These are phyloP conservation scores for Sclerotinia nivalis DNA, from an alignment of 2,329 filamentous ascomycete genomes.

Conservation along the genomic window DNA sequence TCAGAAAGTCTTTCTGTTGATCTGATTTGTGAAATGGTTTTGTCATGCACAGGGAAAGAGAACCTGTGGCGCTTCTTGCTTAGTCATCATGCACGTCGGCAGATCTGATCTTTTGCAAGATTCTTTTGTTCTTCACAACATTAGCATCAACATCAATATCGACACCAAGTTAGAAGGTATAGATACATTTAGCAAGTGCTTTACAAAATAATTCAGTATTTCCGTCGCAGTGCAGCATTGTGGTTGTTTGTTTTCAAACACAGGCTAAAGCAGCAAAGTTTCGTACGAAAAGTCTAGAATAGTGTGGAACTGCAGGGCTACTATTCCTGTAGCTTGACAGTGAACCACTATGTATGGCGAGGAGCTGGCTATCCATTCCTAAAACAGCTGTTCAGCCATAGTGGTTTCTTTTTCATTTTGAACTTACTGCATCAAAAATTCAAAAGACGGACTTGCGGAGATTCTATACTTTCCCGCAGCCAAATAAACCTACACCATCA, in stretches of 20 bases:
- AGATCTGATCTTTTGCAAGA: neutral
- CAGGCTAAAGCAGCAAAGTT: neutral
- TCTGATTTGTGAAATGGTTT: neutral
- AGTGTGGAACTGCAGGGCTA: neutral
- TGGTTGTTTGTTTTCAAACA: neutral
- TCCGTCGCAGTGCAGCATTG: accelerated
- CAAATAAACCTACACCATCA: neutral
- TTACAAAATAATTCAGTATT: neutral
- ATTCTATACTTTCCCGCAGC: neutral
- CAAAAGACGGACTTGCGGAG: neutral
- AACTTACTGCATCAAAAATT: too few species aligned
- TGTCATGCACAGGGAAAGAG: neutral
- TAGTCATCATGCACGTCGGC: neutral
- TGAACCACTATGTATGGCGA: neutral
- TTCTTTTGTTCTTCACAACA: neutral
- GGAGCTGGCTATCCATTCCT: neutral
- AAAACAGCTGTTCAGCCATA: accelerated
- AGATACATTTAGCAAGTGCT: neutral
- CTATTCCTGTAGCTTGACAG: neutral
- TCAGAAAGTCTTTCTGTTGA: neutral
- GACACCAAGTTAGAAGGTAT: neutral
- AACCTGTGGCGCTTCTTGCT: neutral
- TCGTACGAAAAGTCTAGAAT: neutral
- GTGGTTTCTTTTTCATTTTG: neutral
- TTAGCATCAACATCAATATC: neutral